A percentile compares a stretch with the other conserved stretches of the same genome.
Evolutionary conservation across 2,329 filamentous ascomycete species (phyloP).

Genomic region (Aureobasidium lini): DNA sequence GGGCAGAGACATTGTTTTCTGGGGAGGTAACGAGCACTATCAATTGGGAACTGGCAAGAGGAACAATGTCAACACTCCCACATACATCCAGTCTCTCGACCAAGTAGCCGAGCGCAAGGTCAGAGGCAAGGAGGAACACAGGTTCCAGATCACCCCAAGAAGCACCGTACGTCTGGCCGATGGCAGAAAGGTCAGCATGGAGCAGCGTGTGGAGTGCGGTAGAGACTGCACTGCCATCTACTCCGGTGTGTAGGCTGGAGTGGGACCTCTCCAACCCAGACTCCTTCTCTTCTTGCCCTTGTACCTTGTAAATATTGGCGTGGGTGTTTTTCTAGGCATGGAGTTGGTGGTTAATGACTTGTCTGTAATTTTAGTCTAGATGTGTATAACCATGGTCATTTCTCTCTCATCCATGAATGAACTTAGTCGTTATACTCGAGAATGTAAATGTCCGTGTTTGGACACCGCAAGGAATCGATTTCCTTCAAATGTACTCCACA

Average conservation of each 20-base stretch:
- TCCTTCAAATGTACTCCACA: neutral
- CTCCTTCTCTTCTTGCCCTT: neutral
- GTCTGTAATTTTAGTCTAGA: neutral
- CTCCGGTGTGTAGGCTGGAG: conserved; percentile 47
- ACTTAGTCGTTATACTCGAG: neutral
- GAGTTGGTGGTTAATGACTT: neutral
- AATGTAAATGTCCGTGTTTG: too few relatives aligned
- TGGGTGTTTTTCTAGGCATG: neutral
- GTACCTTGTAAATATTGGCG: neutral
- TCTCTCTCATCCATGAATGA: neutral
- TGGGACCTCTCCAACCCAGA: neutral
- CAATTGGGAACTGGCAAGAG: conserved; percentile 88
- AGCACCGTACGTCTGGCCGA: conserved; percentile 58
- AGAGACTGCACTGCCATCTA: conserved; percentile 76
- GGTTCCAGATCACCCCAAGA: conserved; percentile 74
- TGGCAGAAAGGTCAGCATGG: conserved; percentile 65
- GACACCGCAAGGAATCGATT: neutral
- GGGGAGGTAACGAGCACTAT: conserved; percentile 90
- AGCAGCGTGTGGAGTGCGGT: conserved; percentile 85
- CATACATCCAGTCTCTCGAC: conserved; percentile 73
- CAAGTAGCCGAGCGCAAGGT: conserved; percentile 53
- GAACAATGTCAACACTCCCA: conserved; percentile 67
- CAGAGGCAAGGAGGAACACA: conserved; percentile 58
- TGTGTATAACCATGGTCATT: neutral
- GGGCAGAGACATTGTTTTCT: conserved; percentile 84